phyloP scores from a whole-genome alignment of 148 eudicot genomes.

The Rhododendron ovatum region DNA sequence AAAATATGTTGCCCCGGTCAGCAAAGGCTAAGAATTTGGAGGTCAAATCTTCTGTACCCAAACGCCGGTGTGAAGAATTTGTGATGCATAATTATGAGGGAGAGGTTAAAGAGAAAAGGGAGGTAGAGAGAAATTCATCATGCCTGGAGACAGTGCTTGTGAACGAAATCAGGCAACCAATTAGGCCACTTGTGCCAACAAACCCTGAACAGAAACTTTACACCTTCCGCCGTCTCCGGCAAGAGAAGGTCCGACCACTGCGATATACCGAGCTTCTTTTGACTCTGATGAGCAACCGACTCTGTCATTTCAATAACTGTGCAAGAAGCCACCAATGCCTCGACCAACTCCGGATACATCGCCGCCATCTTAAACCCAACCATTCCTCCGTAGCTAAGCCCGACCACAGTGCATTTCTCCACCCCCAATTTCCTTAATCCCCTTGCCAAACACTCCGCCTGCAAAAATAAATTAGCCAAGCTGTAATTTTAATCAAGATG shows the following conservation, averaged over 20 bases:
- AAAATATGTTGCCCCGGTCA: too few species aligned
- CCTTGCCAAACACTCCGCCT: conserved; percentile 39
- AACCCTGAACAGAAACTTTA: conserved; percentile 21
- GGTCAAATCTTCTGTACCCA: neutral
- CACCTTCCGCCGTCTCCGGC: conserved; percentile 32
- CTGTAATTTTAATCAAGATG: neutral
- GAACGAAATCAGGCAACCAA: conserved; percentile 25
- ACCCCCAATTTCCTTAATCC: conserved; percentile 39
- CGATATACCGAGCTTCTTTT: conserved; percentile 22
- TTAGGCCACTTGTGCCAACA: conserved; percentile 21
- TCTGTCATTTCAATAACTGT: conserved; percentile 23
- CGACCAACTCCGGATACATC: conserved; percentile 39
- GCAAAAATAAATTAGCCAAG: conserved; percentile 18
- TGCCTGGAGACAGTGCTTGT: conserved; percentile 34
- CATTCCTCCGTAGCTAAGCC: conserved; percentile 55
- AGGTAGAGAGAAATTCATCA: neutral
- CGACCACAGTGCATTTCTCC: conserved; percentile 37
- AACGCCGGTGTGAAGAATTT: neutral
- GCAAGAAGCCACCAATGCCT: conserved; percentile 36
- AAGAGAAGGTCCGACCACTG: conserved; percentile 31
- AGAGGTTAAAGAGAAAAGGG: neutral
- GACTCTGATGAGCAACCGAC: conserved; percentile 20
- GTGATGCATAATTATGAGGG: neutral
- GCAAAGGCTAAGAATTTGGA: too few species aligned
- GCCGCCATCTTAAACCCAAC: conserved; percentile 44